Evolutionary conservation across 805 yeast species (phyloP), one percentile per base, ranked within the genome.

Genomic region (Hanseniaspora occidentalis): DNA sequence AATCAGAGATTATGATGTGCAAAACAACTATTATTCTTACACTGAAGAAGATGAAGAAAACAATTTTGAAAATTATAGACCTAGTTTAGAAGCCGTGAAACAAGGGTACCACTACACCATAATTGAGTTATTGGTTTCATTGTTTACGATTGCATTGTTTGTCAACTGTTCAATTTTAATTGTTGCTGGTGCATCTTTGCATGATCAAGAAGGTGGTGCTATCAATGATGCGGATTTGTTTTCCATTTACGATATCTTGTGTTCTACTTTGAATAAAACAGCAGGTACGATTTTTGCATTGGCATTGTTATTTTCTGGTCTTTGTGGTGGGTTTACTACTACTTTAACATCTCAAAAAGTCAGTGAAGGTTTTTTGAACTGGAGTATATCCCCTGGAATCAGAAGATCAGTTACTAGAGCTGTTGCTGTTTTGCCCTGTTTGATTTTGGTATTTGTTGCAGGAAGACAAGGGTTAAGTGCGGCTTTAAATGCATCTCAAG

Each of bases 331-430:
- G 27, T 83, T 89, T 24, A 95, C 86, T n/a, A 85, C 94, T 56
- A 86, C 96, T 0, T 66, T 86, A 46, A 86, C 95, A 7, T 95
- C 95, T 14, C 96, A 86, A 58, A 84, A 85, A 84, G 92, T 86
- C 9, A 78, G 84, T 55, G 96, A 86, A 59, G 96, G 96, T 2
- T 88, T 85, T 52, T 66, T 84, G 34, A 71, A 73, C 47, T 83
- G 95, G 84, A 66, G 80, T 7, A 67, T 86, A 39, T 75, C 85
- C 13, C 95, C 96, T 4, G 84, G 84, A 39, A 60, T 82, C 9
- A 71, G 95, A 51, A 69, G 96, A 45, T 69, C 86, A 19, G 69
- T 84, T 20, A 86, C 96, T 0, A 69, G 96, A 54, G 77, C 78
- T 2, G 70, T 86, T 18, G 95, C 96, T 2, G 82, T 86, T 29